Base-by-base conservation (phyloP, 441 rosid genomes). In the Geranium incanum region DNA sequence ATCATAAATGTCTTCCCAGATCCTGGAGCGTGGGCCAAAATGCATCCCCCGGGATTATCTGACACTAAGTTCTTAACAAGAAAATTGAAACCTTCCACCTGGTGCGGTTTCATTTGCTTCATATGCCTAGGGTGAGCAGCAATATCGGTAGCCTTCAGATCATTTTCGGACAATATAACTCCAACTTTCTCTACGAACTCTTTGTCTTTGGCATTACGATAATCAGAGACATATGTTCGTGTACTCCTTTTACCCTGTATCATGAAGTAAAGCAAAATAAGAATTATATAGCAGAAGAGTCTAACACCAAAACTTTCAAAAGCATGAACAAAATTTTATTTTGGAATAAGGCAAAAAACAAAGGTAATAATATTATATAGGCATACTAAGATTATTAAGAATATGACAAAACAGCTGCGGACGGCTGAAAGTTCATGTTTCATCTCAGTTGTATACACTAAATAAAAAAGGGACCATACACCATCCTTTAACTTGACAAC, bases 1-100 rank as follows among this genome's bases (percentile, higher is more conserved):
- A 91, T 86, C 83, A 91, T 86, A 68, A 93, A 93, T 7, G 98
- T 91, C 79, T 93, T 91, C 39, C 97, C 98, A n/a, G 98, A 93
- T 38, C 98, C 98, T 7, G 96, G 98, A 7, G 97, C 95, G 82
- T 91, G 95, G 64, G 98, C 97, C 80, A 91, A 69, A 71, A 93
- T 88, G 78, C 97, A 89, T 23, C 97, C 98, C 36, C 96, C 90
- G 6, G 98, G 97, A 60, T 84, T 78, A 68, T 93, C 95, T 0
- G 83, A 68, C 41, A 83, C 87, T 68, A 93, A 79, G 72, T 93
- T 93, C 69, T 86, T 85, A 66, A 87, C 76, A 23, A 93, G 86
- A 78, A 93, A 91, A 36, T 78, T 84, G 74, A 93, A 93, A 33
- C 98, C 97, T 76, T 91, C 93, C 45, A 83, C 62, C 72, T 93